Percentiles rank a stretch among this genome's conserved stretches.
Conservation (phyloP, 2,329 filamentous ascomycete genomes). For the Fusarium sp. region DNA sequence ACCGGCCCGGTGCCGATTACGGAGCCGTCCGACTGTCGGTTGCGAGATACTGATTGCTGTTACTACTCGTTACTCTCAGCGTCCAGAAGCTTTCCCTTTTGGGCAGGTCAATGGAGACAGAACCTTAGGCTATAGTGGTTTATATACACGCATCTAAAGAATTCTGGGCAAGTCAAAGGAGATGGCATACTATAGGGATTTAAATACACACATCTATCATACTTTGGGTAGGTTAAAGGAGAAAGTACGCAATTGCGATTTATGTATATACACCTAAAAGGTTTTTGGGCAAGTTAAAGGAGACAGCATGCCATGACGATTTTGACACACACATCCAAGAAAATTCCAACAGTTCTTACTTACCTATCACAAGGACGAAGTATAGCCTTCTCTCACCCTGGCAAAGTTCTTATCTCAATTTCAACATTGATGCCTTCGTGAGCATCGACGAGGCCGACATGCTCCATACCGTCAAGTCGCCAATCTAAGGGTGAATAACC, state of each 20-base stretch:
- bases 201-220: background rate
- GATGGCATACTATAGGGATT: background rate
- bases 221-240: background rate
- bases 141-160: background rate
- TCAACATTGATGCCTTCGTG: background rate
- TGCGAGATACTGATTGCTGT: slow-evolving; percentile 2
- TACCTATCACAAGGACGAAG: background rate
- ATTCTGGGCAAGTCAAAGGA: background rate
- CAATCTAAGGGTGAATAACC: slow-evolving; percentile 4
- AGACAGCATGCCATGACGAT: background rate
- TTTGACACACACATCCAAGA: background rate
- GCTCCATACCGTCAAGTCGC: slow-evolving; percentile 3
- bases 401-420: background rate
- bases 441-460: background rate
- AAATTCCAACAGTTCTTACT: background rate
- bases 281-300: background rate
- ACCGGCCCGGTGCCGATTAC: slow-evolving; percentile 44
- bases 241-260: background rate
- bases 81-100: slow-evolving; percentile 39
- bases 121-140: background rate
- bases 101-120: slow-evolving; percentile 28
- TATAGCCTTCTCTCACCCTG: background rate
- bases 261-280: background rate
- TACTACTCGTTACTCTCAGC: background rate
- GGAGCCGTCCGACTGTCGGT: slow-evolving; percentile 30